These are phyloP conservation scores for Hymenoscyphus infarciens DNA, from an alignment of 2,329 filamentous ascomycete genomes.

Conservation along the genomic window DNA sequence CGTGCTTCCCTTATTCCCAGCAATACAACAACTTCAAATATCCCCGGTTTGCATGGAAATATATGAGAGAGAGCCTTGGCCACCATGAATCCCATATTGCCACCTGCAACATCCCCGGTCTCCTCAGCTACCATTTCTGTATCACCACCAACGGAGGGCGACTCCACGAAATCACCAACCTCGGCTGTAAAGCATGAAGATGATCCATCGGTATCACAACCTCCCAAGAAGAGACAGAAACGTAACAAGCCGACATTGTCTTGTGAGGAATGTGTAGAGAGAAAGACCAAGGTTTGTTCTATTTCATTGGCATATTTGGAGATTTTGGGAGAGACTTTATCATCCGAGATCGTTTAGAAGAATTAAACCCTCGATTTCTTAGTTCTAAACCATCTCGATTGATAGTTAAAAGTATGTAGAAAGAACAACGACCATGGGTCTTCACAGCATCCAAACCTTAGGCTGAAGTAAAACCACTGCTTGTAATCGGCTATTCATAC, in stretches of 20 bases:
- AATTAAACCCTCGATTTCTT: too few species aligned
- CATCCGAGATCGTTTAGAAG: too few species aligned
- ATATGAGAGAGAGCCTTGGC: background rate
- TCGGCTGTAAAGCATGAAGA: slow-evolving; percentile 18
- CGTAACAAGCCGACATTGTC: slow-evolving; percentile 80
- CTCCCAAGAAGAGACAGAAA: slow-evolving; percentile 65
- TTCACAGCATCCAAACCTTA: too few species aligned
- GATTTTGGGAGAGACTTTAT: too few species aligned
- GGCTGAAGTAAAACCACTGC: too few species aligned
- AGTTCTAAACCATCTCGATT: too few species aligned
- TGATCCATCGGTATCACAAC: slow-evolving; percentile 16
- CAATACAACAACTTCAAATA: slow-evolving; percentile 15
- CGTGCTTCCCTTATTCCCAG: slow-evolving; percentile 33
- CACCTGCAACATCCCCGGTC: slow-evolving; percentile 19
- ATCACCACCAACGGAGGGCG: slow-evolving; percentile 17
- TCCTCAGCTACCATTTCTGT: background rate
- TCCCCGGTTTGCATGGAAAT: background rate
- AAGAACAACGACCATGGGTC: too few species aligned
- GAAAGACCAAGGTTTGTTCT: slow-evolving; percentile 68
- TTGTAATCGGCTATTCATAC: too few species aligned
- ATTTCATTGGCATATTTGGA: background rate
- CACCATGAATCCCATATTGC: slow-evolving; percentile 19
- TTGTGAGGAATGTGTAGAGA: slow-evolving; percentile 75
- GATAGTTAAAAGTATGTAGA: too few species aligned
- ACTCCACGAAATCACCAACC: slow-evolving; percentile 18